Base-by-base conservation (phyloP, 805 yeast genomes). In the Cyberlindnera maritima region DNA sequence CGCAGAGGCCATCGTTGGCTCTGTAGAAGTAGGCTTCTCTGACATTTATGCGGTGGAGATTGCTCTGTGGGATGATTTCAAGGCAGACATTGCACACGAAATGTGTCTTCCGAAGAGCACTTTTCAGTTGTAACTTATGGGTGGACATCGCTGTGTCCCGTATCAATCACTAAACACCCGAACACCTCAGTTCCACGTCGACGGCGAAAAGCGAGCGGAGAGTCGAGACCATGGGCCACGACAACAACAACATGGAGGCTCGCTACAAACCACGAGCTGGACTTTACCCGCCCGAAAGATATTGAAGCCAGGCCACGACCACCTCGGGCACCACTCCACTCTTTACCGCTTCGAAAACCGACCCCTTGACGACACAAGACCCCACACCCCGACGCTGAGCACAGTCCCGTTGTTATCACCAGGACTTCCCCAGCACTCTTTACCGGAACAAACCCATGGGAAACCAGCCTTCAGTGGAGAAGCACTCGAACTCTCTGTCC, bases 381-480 rank as follows among this genome's bases (percentile, higher is more conserved):
- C 9, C n/a, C 9, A 9, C 25, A 9, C 25, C 8, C 31, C 31
- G 5, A 28, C 28, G 11, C 31, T 7, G 31, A 28, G 31, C 5
- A 13, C 13, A 28, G 31, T 28, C n/a, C n/a, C 31, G 13, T 28
- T 13, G n/a, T 19, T 17, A 35, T 13, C 8, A 18, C n/a, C 18
- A 36, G 20, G 14, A 36, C 39, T 23, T 10, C 31, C 13, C 31
- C 14, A 4, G 8, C 5, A 29, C 39, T 13, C 12, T 18, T 18
- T 15, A 11, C 3, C 18, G 25, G 11, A 23, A 5, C 5, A 17
- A 10, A 15, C 46, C 36, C 51, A 50, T 50, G 53, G 53, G 53
- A 38, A 50, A 50, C 37, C 37, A 38, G 44, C 48, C 53, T 6
- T 50, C 53, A 2, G 29, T 15, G 4, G 50, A 49, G 36, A 36